These are phyloP conservation scores for Cyanodermella asteris DNA, from an alignment of 2,329 filamentous ascomycete species.

Conservation along the genomic window DNA sequence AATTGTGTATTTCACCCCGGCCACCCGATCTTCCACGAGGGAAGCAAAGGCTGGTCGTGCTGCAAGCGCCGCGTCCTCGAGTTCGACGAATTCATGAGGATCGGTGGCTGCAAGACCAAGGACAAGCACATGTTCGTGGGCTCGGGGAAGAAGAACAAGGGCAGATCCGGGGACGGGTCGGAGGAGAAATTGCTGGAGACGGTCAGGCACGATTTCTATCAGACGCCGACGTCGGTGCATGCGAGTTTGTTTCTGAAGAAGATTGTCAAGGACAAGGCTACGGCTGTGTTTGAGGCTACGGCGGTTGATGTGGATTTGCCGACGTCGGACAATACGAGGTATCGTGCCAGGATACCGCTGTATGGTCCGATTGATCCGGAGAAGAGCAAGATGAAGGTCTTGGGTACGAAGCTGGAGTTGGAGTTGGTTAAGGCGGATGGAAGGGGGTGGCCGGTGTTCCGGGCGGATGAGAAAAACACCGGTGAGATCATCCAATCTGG, in stretches of 20 bases:
- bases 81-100: constrained; percentile 95
- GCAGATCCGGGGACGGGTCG: constrained; percentile 22
- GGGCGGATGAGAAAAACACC: constrained; percentile 50
- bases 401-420: constrained; percentile 78
- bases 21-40: constrained; percentile 85
- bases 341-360: constrained; percentile 49
- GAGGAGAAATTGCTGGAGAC: constrained; percentile 58
- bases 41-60: constrained; percentile 92
- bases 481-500: constrained; percentile 82
- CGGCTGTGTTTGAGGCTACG: constrained; percentile 42
- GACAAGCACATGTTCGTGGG: constrained; percentile 65
- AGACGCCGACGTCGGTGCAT: constrained; percentile 66
- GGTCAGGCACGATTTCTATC: constrained; percentile 71
- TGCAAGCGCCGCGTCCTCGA: constrained; percentile 89
- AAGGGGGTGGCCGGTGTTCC: constrained; percentile 63
- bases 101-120: constrained; percentile 74
- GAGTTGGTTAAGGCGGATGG: constrained; percentile 51
- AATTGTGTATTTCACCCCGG: constrained; percentile 78
- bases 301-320: constrained; percentile 56
- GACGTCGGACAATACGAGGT: constrained; percentile 74
- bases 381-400: constrained; percentile 55
- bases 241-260: constrained; percentile 93
- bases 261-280: constrained; percentile 63
- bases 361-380: constrained; percentile 56
- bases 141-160: constrained; percentile 37